Base-by-base conservation (phyloP, 2,329 filamentous ascomycete genomes). In the Sporothrix globosa region DNA sequence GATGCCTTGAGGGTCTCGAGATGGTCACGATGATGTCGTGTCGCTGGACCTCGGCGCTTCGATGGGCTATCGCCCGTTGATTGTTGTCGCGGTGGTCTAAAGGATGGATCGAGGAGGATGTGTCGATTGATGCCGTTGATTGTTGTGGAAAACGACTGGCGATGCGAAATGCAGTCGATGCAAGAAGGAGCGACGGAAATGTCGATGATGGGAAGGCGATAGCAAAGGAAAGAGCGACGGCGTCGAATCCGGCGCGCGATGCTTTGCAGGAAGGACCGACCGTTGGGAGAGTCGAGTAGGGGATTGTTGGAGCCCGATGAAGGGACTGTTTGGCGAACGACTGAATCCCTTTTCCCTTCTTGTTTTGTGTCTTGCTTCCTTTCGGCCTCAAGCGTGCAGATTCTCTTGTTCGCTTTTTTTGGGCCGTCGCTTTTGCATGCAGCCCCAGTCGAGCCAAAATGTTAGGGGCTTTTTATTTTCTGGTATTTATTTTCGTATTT, bases 401-500 rank as follows among this genome's bases (percentile, higher is more conserved):
- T 66, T 66, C 63, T 50, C 63, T 39, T 50, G 44, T 66, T 52
- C 63, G 46, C 52, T 70, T 66, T 54, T 54, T 39, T 44, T 44
- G 41, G 34, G 44, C 50, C 34, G 69, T 48, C 34, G 24, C 52
- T 68, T 70, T 72, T 56, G 58, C 50, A 67, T 70, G 66, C 67
- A 69, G 67, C 70, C 67, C 65, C 44, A 66, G 34, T 46, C 34
- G 21, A 41, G 54, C 66, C 66, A 68, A 56, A 56, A 46, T 68
- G 50, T 54, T 53, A 61, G 48, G 63, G 65, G 27, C 24, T 30
- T 63, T 48, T 14, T 66, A 21, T 68, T 44, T 71, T 71, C 58
- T 67, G 58, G 46, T 69, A 53, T 70, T 71, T 72, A 63, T 67
- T 74, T 73, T 69, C 48, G 41, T 48, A 58, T 70, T 70, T 71